These are phyloP conservation scores for rapeseed (Brassica napus) DNA, from an alignment of 345 rosid species.

Conservation along the genomic window DNA sequence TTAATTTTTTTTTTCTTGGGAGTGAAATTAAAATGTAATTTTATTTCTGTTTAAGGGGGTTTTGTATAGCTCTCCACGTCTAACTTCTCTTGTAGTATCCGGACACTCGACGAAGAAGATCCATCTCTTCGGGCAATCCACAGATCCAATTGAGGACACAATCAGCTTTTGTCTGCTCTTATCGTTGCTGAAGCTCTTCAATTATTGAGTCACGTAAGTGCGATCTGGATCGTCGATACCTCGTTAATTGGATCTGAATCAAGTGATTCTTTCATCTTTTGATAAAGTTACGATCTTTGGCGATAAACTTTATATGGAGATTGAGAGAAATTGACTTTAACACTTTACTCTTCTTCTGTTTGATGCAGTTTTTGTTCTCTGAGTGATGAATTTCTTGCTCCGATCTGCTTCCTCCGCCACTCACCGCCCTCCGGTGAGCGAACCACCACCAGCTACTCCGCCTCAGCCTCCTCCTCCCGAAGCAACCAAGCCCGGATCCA, in stretches of 20 bases:
- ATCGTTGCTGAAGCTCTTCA: not conserved
- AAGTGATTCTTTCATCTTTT: not conserved
- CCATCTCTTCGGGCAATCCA: constrained; percentile 5
- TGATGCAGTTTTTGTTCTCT: constrained; percentile 26
- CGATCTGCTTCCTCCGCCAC: constrained; percentile 57
- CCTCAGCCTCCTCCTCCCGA: constrained; percentile 39
- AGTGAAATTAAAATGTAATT: not conserved
- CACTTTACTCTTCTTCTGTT: not conserved
- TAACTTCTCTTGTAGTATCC: not conserved
- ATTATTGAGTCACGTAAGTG: not conserved
- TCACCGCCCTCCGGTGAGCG: constrained; percentile 53
- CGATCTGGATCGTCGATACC: constrained; percentile 29
- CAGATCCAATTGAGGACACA: constrained; percentile 1
- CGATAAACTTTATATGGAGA: not conserved
- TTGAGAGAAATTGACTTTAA: not conserved
- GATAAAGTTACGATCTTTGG: constrained; percentile 11
- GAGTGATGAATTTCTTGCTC: constrained; percentile 80
- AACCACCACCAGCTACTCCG: constrained; percentile 46
- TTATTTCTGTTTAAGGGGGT: not conserved
- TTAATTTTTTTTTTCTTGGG: not conserved
- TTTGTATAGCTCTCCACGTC: not conserved
- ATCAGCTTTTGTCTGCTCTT: too few relatives aligned
- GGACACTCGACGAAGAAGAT: not conserved
- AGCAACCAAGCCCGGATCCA: constrained; percentile 37
- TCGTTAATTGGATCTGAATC: constrained; percentile 12